Conservation (phyloP, 176 grass and related monocot species). For the Calamus simplicifolius region DNA sequence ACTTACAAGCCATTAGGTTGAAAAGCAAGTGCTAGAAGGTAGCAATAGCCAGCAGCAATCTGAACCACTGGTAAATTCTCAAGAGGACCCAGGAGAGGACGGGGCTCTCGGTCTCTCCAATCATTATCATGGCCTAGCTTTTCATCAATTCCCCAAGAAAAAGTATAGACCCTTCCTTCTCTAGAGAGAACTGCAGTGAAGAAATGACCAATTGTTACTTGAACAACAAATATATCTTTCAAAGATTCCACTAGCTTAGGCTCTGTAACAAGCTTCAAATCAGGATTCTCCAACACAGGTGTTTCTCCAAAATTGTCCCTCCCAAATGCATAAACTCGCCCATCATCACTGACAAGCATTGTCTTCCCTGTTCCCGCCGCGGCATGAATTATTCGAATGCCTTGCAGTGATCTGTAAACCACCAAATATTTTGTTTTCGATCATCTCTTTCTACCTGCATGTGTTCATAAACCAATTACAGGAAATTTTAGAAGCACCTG, state of each 20-base stretch:
- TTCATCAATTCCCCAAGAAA: constrained; percentile 67
- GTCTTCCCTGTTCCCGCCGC: constrained; percentile 49
- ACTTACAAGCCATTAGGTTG: constrained; percentile 78
- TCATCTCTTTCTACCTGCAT: constrained; percentile 12
- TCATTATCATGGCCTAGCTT: constrained; percentile 79
- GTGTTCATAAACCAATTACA: constrained; percentile 26
- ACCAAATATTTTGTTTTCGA: constrained; percentile 11
- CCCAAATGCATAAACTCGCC: constrained; percentile 72
- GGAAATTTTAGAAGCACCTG: constrained; percentile 53
- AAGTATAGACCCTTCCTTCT: constrained; percentile 74
- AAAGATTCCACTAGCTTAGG: constrained; percentile 69
- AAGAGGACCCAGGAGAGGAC: constrained; percentile 55
- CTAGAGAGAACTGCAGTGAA: constrained; percentile 80
- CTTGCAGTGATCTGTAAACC: constrained; percentile 63
- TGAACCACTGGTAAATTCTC: constrained; percentile 78
- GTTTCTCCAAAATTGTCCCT: constrained; percentile 68
- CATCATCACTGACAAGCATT: constrained; percentile 82
- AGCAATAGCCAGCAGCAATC: constrained; percentile 80
- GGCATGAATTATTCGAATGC: constrained; percentile 78
- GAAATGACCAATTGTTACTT: constrained; percentile 76
- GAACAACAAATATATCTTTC: constrained; percentile 67
- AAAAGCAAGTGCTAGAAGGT: constrained; percentile 65
- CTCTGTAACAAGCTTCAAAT: constrained; percentile 40
- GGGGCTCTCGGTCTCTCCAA: constrained; percentile 51
- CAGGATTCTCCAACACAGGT: constrained; percentile 46